These are phyloP conservation scores for Paracoccidioides lutzii DNA, from an alignment of 2,329 filamentous ascomycete genomes.

Conservation along the genomic window DNA sequence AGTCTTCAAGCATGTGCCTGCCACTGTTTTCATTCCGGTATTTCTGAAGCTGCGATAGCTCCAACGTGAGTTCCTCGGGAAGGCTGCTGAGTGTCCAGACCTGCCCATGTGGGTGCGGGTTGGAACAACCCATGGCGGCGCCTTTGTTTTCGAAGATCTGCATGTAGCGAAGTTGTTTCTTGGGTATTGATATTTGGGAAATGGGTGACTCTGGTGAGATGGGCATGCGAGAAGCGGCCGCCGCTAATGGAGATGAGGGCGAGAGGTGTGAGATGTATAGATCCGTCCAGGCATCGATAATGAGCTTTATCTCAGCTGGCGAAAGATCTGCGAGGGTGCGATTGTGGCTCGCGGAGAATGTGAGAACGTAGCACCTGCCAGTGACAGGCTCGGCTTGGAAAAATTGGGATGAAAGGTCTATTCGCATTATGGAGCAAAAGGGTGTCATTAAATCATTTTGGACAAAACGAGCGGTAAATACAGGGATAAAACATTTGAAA, in stretches of 20 bases:
- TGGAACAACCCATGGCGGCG: slow-evolving; percentile 94
- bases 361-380: slow-evolving; percentile 93
- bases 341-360: slow-evolving; percentile 83
- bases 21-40: slow-evolving; percentile 63
- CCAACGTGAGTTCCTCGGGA: slow-evolving; percentile 75
- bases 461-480: too few species aligned
- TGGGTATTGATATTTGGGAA: slow-evolving; percentile 40
- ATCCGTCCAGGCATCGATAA: slow-evolving; percentile 81
- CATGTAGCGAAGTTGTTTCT: slow-evolving; percentile 83
- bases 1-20: slow-evolving; percentile 70
- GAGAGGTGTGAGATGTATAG: slow-evolving; percentile 77
- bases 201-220: slow-evolving; percentile 36
- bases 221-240: slow-evolving; percentile 41
- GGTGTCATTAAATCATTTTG: background rate
- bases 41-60: slow-evolving; percentile 63
- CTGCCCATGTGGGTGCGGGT: slow-evolving; percentile 94
- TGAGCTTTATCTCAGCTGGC: slow-evolving; percentile 60
- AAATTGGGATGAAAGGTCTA: slow-evolving; percentile 61
- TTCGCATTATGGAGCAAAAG: background rate
- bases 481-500: background rate
- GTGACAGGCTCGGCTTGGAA: slow-evolving; percentile 76
- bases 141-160: slow-evolving; percentile 99
- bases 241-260: slow-evolving; percentile 51
- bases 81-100: slow-evolving; percentile 87
- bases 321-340: slow-evolving; percentile 84